A percentile compares a stretch with the other conserved stretches of the same genome.
Evolutionary conservation across 2,329 filamentous ascomycete species (phyloP).

Genomic region (Neofusicoccum parvum): DNA sequence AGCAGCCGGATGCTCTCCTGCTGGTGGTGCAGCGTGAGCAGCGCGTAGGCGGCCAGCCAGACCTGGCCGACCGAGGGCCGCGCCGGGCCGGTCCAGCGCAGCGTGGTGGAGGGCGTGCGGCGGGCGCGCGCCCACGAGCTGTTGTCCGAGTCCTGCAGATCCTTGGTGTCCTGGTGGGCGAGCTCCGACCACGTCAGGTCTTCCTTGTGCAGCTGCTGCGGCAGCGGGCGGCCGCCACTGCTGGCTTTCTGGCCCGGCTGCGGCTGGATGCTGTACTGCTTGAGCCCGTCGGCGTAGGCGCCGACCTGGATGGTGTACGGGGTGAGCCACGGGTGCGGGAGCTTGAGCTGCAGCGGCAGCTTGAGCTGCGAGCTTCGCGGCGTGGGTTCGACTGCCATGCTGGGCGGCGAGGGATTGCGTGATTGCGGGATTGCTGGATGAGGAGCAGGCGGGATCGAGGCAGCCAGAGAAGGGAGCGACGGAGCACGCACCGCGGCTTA

Average conservation of each 20-base stretch:
- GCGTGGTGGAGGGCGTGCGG: slow-evolving; percentile 45
- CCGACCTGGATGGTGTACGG: slow-evolving; percentile 26
- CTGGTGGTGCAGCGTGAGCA: slow-evolving; percentile 47
- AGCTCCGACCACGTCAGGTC: slow-evolving; percentile 30
- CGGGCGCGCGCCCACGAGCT: slow-evolving; percentile 49
- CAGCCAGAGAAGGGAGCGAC: too few species aligned
- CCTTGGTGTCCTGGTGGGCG: slow-evolving; percentile 23
- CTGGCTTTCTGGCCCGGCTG: neutral
- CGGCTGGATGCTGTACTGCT: neutral
- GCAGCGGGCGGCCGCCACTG: slow-evolving; percentile 30
- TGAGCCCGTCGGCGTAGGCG: neutral
- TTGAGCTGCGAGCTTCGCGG: neutral
- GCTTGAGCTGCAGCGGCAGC: slow-evolving; percentile 7
- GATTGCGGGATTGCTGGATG: too few species aligned
- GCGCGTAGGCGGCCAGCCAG: slow-evolving; percentile 51
- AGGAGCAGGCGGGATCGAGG: neutral
- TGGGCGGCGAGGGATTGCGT: too few species aligned
- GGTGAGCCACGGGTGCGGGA: slow-evolving; percentile 41
- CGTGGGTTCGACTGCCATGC: neutral
- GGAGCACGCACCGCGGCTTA: too few species aligned
- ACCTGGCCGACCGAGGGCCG: slow-evolving; percentile 47
- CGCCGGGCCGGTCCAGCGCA: slow-evolving; percentile 42
- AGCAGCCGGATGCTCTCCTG: slow-evolving; percentile 50
- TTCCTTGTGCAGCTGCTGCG: slow-evolving; percentile 31
- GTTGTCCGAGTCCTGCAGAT: slow-evolving; percentile 37